Conservation (phyloP, 495 filamentous ascomycete species). For the Aspergillus campestris region DNA sequence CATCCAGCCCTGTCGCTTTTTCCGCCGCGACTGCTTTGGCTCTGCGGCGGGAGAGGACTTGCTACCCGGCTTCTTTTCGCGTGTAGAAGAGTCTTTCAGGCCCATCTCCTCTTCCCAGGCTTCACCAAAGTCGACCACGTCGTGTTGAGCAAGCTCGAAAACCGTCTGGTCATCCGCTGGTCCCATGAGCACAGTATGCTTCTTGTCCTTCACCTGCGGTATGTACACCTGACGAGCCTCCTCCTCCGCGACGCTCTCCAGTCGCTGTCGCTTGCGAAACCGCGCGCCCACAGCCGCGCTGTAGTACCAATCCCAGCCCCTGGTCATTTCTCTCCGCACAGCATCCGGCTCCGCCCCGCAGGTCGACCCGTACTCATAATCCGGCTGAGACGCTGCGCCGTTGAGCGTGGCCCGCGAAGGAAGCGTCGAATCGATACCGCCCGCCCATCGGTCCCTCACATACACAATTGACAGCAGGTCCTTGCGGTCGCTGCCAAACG, state of each 20-base stretch:
- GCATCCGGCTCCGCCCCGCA: slow-evolving; percentile 33
- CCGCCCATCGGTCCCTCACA: slow-evolving; percentile 39
- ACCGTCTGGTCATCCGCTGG: slow-evolving; percentile 34
- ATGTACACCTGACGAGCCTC: slow-evolving; percentile 30
- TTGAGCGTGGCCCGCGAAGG: slow-evolving; percentile 36
- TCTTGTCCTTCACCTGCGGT: slow-evolving; percentile 18
- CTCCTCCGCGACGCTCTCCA: slow-evolving; percentile 21
- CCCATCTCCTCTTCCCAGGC: slow-evolving; percentile 29
- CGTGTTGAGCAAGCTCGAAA: slow-evolving; percentile 32
- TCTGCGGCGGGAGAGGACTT: no score
- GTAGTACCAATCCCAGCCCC: slow-evolving; percentile 52
- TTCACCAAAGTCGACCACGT: slow-evolving; percentile 33
- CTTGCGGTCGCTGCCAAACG: slow-evolving; percentile 38
- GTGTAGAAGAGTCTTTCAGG: not conserved
- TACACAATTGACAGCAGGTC: slow-evolving; percentile 38
- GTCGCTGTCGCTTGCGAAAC: slow-evolving; percentile 32
- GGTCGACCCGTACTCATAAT: slow-evolving; percentile 35
- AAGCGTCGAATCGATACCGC: slow-evolving; percentile 39
- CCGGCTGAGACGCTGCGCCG: slow-evolving; percentile 12
- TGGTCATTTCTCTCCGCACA: slow-evolving; percentile 32
- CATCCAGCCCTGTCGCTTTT: slow-evolving; percentile 46
- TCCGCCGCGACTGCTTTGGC: not conserved
- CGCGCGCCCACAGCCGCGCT: slow-evolving; percentile 22
- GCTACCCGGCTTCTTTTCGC: no score
- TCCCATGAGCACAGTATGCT: slow-evolving; percentile 45